Percentiles rank a stretch among this genome's conserved stretches.
These are phyloP conservation scores for Colletotrichum camelliae DNA, from an alignment of 2,329 filamentous ascomycete species.

Conservation along the genomic window DNA sequence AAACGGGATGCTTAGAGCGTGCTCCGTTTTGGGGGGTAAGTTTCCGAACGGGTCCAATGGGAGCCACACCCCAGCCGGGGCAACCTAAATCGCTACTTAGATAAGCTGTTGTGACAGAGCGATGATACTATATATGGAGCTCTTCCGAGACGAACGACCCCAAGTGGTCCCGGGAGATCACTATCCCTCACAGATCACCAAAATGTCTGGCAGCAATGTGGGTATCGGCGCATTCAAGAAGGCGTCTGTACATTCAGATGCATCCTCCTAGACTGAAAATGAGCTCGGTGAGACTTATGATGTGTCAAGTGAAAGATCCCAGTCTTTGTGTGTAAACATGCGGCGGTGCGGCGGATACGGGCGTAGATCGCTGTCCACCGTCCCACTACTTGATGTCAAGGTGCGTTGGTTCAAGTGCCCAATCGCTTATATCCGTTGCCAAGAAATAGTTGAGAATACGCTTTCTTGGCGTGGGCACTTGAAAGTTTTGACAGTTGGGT, in stretches of 20 bases:
- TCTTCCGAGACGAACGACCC: not conserved
- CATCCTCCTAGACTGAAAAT: not conserved
- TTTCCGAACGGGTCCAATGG: not conserved
- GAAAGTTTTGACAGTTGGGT: not conserved
- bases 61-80: not conserved
- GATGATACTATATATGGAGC: not conserved
- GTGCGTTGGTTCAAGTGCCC: not conserved
- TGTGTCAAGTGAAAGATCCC: not conserved
- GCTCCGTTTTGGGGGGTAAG: not conserved
- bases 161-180: not conserved
- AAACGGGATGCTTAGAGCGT: not conserved
- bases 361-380: not conserved
- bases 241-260: not conserved
- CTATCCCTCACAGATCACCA: not conserved
- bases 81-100: not conserved
- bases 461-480: not conserved
- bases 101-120: not conserved
- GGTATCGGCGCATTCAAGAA: not conserved
- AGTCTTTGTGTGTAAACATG: not conserved
- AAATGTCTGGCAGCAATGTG: not conserved
- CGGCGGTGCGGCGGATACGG: not conserved
- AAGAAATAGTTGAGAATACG: not conserved
- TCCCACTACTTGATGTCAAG: not conserved
- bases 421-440: not conserved
- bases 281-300: not conserved